Conservation (phyloP, 2,329 filamentous ascomycete species). For the Talaromyces sp. region DNA sequence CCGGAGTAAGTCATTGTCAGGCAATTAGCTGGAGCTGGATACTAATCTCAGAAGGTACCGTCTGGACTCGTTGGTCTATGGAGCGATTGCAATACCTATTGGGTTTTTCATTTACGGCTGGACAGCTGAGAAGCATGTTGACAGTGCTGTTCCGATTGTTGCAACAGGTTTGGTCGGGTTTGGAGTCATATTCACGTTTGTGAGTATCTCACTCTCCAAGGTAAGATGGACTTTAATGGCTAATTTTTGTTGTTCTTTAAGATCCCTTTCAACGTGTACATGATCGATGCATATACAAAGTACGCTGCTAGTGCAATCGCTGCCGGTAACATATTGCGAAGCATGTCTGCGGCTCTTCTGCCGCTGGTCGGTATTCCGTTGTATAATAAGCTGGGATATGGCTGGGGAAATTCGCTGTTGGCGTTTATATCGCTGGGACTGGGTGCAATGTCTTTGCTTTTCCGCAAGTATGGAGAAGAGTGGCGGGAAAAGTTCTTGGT, state of each 20-base stretch:
- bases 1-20: not conserved
- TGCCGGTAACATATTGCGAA: slow-evolving; percentile 50
- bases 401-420: slow-evolving; percentile 50
- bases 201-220: slow-evolving; percentile 14
- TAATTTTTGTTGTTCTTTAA: not conserved
- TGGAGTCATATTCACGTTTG: slow-evolving; percentile 51
- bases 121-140: slow-evolving; percentile 45
- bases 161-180: slow-evolving; percentile 51
- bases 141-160: slow-evolving; percentile 57
- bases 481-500: not conserved
- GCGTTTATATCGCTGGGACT: slow-evolving; percentile 51
- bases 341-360: slow-evolving; percentile 52
- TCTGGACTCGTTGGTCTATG: slow-evolving; percentile 41
- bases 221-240: not conserved
- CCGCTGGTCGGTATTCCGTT: slow-evolving; percentile 54
- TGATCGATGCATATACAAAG: slow-evolving; percentile 50
- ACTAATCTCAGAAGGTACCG: slow-evolving; percentile 16
- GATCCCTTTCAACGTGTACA: slow-evolving; percentile 49
- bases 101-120: slow-evolving; percentile 56
- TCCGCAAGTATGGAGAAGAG: slow-evolving; percentile 27
- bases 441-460: slow-evolving; percentile 32
- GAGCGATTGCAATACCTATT: slow-evolving; percentile 48
- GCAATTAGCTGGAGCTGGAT: not conserved
- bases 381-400: slow-evolving; percentile 41
- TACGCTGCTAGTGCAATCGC: slow-evolving; percentile 47